Conservation (phyloP, 164 flowering plant genomes). For the Santalum album region DNA sequence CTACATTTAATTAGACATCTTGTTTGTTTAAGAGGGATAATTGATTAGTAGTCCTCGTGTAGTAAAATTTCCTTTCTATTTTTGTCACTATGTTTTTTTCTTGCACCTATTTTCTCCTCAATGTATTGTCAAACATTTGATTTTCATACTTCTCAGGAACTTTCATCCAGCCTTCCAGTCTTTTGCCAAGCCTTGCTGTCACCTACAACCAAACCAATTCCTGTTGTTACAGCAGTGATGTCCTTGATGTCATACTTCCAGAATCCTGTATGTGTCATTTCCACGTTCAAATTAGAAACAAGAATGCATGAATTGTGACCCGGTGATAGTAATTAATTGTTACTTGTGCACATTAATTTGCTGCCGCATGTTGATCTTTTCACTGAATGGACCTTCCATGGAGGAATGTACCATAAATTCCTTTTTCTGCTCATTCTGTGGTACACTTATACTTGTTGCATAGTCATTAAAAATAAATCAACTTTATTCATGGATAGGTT, state of each 20-base stretch:
- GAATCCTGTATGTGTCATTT: slow-evolving; percentile 43
- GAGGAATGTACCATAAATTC: neutral
- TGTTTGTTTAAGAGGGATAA: too few relatives aligned
- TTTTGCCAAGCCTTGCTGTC: slow-evolving; percentile 75
- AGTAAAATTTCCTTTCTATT: too few relatives aligned
- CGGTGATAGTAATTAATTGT: neutral
- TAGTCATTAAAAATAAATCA: too few relatives aligned
- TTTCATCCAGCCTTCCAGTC: slow-evolving; percentile 28
- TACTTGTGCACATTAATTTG: too few relatives aligned
- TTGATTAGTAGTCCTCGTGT: too few relatives aligned
- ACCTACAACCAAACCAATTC: slow-evolving; percentile 55
- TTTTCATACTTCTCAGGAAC: slow-evolving; percentile 40
- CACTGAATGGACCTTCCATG: neutral
- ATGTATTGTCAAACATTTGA: neutral
- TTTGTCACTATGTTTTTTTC: too few relatives aligned
- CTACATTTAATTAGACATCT: too few relatives aligned
- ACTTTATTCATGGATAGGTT: too few relatives aligned
- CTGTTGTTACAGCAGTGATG: slow-evolving; percentile 55
- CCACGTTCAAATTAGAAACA: neutral
- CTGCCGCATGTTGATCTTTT: too few relatives aligned
- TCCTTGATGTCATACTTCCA: slow-evolving; percentile 68
- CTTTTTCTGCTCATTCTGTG: too few relatives aligned
- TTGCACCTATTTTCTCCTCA: too few relatives aligned
- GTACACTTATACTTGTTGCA: too few relatives aligned
- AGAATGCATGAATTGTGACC: neutral